These are phyloP conservation scores for Blastobotrys ciferrii DNA, from an alignment of 1,139 yeast species.

Conservation along the genomic window DNA sequence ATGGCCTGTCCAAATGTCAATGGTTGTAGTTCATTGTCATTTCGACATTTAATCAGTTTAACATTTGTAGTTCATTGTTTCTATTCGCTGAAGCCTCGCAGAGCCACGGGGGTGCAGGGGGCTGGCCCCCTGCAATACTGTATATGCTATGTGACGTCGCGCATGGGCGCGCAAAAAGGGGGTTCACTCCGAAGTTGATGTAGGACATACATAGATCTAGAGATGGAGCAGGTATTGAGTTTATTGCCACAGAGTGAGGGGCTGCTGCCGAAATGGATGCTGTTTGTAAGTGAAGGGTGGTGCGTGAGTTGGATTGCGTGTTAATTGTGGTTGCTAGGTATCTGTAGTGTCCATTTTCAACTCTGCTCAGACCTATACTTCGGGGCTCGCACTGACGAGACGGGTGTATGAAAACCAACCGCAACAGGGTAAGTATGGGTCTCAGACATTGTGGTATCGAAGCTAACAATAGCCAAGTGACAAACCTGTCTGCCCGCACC, in stretches of 20 bases:
- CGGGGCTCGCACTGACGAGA: constrained; percentile 70
- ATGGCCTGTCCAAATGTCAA: no score
- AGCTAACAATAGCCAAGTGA: constrained; percentile 39
- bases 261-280: constrained; percentile 64
- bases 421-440: constrained; percentile 38
- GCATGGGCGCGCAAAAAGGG: no score
- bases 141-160: no score
- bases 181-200: no score
- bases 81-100: no score
- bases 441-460: neutral
- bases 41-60: no score
- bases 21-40: no score
- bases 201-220: no score
- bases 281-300: constrained; percentile 43
- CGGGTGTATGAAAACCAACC: constrained; percentile 75
- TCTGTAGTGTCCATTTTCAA: constrained; percentile 89
- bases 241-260: constrained; percentile 48
- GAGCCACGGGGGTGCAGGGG: no score
- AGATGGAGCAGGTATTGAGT: constrained; percentile 13
- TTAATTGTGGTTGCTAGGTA: constrained; percentile 40
- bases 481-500: constrained; percentile 83
- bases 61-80: no score
- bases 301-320: neutral
- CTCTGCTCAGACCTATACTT: constrained; percentile 80
- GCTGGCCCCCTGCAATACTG: no score